Base-by-base conservation (phyloP, 768 basidiomycete genomes). In the Mycena pura region DNA sequence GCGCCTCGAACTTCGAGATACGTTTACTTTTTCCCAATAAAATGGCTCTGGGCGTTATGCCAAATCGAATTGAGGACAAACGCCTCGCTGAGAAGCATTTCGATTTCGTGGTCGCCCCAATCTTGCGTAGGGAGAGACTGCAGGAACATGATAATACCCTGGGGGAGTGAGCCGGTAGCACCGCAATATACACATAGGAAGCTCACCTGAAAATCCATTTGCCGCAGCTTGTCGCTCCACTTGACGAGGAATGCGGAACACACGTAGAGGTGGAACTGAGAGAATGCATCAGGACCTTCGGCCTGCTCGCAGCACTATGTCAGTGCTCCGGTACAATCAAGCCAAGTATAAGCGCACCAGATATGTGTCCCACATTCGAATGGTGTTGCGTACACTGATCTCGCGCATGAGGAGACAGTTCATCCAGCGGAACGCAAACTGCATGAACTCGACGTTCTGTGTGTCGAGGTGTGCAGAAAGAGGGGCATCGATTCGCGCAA, bases 341-440 rank as follows among this genome's bases (percentile, higher is more conserved):
- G n/a, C 27, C 57, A 48, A 19, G 22, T 5, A 24, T 3, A 19
- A 45, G 27, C 93, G 57, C 61, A 99, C 97, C 70, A 99, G 77
- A 75, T 99, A 99, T 13, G 97, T 99, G 73, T 99, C 97, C 97
- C 97, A 99, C 96, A 99, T 99, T 55, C 97, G 85, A 48, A 98
- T 93, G 17, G 96, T 99, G 73, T 98, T 96, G 69, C 90, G 87
- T 47, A 99, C 95, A 67, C 91, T 96, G 66, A 99, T 92, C 79
- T 99, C 97, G 57, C 97, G 85, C 96, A 99, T 98, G 60, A 99
- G 82, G 49, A 99, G 77, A 72, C 97, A 98, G 70, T 99, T 99
- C 95, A 99, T 98, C 97, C 97, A 99, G 50, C 97, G 85, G 77
- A 99, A 99, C 36, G 97, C 96, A 69, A 99, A 99, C 73, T 99